phyloP scores from a whole-genome alignment of 116 monocot genomes.

The Dioscorea cayenensis region DNA sequence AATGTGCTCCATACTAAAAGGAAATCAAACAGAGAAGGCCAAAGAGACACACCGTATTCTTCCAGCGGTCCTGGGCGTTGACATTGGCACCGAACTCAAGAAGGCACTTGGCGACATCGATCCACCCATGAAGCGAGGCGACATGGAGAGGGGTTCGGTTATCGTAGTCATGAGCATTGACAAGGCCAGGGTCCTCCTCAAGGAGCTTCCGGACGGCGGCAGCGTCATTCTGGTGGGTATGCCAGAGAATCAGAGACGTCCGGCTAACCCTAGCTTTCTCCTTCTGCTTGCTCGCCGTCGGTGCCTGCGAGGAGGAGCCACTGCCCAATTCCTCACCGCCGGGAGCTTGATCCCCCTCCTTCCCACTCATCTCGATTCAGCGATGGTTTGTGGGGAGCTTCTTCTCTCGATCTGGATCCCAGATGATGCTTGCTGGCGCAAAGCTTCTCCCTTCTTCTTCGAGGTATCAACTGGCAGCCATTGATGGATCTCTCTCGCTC shows the following conservation, averaged over 20 bases:
- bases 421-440: background rate
- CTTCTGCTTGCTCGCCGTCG: slow-evolving; percentile 32
- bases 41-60: slow-evolving; percentile 57
- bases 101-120: slow-evolving; percentile 78
- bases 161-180: slow-evolving; percentile 92
- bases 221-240: slow-evolving; percentile 93
- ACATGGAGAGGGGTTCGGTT: slow-evolving; percentile 93
- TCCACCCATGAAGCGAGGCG: slow-evolving; percentile 88
- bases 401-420: background rate
- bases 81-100: slow-evolving; percentile 76
- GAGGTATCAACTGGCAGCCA: too few species aligned
- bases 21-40: background rate
- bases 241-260: slow-evolving; percentile 90
- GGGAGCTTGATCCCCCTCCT: background rate
- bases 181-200: slow-evolving; percentile 74
- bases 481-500: background rate
- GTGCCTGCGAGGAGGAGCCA: slow-evolving; percentile 15
- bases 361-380: slow-evolving; percentile 1
- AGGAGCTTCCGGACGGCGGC: slow-evolving; percentile 72
- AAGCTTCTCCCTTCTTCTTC: too few species aligned
- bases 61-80: slow-evolving; percentile 97
- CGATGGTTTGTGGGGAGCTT: background rate
- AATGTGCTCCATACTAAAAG: background rate
- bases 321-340: slow-evolving; percentile 16
- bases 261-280: slow-evolving; percentile 77